Evolutionary conservation across 169 alveolate genomes (phyloP), one percentile per base, ranked within the genome.

Genomic region (Pseudocohnilembus persalinus): DNA sequence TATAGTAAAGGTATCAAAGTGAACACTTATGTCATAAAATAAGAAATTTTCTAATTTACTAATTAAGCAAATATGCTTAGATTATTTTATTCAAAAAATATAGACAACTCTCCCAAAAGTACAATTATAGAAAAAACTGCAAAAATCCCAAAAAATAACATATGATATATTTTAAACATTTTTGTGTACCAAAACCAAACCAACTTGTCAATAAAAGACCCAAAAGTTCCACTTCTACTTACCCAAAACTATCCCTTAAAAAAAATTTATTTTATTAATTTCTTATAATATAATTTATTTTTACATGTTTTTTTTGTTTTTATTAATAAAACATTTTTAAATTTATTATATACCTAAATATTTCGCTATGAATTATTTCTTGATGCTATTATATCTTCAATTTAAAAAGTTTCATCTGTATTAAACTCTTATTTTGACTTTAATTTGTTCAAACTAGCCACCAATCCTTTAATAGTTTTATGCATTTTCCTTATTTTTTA

Each of bases 161-260:
- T 34, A 20, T 64, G 35, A 33, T 78, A 65, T 0, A 64, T 63
- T 27, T 81, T 80, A 25, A 65, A 75, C 32, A 87, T 32, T 11
- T 75, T 63, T 15, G 87, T 81, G 76, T 83, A 87, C 94, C 94
- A 90, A 1, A 72, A 68, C 92, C 91, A 90, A 74, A 77, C 26
- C 20, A 87, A 1, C 16, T 80, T 76, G 64, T 86, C 87, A 80
- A 86, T 11, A 29, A 77, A 49, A 49, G 74, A 73, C 0, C 91
- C 91, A 64, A 82, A 28, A 32, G 31, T 28, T 0, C 85, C 85
- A 32, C 32, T 15, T 34, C 80, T 65, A 33, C 68, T 68, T 26
- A 63, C 34, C 73, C 88, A 75, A 30, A 82, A 73, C 16, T 84
- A 76, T 15, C 85, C 74, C 33, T 73, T n/a, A n/a, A n/a, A n/a